phyloP scores from a whole-genome alignment of 192 early-diverging fungal species.

The Chytriomyces hyalinus region DNA sequence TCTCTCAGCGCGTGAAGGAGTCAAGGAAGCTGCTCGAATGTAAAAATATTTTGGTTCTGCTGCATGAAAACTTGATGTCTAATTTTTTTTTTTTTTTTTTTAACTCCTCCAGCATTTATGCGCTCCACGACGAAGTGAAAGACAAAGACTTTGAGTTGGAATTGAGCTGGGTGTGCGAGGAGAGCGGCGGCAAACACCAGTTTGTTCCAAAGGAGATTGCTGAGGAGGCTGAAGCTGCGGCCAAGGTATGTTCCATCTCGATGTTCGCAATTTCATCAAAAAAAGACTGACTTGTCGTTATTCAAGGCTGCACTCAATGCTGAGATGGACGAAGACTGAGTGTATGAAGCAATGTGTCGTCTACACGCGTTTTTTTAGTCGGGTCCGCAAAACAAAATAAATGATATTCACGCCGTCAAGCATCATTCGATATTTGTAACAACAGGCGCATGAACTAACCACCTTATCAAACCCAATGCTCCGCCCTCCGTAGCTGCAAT shows the following conservation, averaged over 20 bases:
- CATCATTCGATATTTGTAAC: too few species aligned
- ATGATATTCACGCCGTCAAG: too few species aligned
- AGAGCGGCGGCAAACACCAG: conserved; percentile 78
- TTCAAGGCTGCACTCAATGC: conserved; percentile 50
- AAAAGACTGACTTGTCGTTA: not conserved
- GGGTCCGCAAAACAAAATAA: too few species aligned
- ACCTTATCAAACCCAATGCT: too few species aligned
- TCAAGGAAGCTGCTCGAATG: conserved; percentile 85
- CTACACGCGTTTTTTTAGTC: too few species aligned
- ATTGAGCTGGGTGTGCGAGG: conserved; percentile 91
- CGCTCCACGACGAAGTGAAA: conserved; percentile 94
- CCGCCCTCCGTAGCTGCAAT: too few species aligned
- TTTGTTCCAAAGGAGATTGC: conserved; percentile 88
- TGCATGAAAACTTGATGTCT: too few species aligned
- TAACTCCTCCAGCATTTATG: conserved; percentile 72
- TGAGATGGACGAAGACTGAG: conserved; percentile 60
- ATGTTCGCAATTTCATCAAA: conserved; percentile 40
- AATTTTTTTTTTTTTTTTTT: too few species aligned
- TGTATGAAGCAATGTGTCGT: too few species aligned
- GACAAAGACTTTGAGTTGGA: conserved; percentile 99
- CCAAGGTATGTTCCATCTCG: conserved; percentile 63
- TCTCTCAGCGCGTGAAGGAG: conserved; percentile 83
- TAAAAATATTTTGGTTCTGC: not conserved
- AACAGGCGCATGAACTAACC: too few species aligned
- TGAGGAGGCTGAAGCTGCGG: conserved; percentile 82